Conservation (phyloP, 345 rosid genomes). For the Isatis tinctoria region DNA sequence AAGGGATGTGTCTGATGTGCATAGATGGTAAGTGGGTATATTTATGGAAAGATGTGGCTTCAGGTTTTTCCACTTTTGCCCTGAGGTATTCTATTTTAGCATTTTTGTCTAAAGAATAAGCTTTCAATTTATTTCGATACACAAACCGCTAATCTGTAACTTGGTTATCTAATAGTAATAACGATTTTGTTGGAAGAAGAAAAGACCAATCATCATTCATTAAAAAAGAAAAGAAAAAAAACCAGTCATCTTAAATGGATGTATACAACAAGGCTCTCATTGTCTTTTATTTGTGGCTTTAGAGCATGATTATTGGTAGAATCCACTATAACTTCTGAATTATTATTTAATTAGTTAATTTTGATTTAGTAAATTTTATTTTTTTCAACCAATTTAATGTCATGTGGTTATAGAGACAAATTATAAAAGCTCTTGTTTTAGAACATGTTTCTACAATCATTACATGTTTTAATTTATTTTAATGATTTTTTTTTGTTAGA, state of each 20-base stretch:
- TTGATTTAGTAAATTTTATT: too few species aligned
- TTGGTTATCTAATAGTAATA: background rate
- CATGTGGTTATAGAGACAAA: too few species aligned
- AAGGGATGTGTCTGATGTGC: constrained; percentile 9
- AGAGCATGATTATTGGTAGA: too few species aligned
- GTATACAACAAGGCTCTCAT: background rate
- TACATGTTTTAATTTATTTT: too few species aligned
- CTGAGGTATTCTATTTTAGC: background rate
- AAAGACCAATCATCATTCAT: too few species aligned
- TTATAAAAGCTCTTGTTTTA: too few species aligned
- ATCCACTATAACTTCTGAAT: too few species aligned
- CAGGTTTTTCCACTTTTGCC: constrained; percentile 4
- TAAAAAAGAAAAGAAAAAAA: too few species aligned
- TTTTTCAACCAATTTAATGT: too few species aligned
- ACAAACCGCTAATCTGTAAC: background rate
- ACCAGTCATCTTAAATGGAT: background rate
- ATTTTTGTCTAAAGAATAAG: background rate
- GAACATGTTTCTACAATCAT: too few species aligned
- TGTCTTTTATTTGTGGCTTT: background rate
- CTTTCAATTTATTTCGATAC: background rate
- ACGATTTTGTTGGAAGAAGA: background rate
- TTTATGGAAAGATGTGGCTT: constrained; percentile 19
- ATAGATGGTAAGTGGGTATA: constrained; percentile 22
- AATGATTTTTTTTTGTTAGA: too few species aligned
- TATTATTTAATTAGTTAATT: too few species aligned